Evolutionary conservation across 306 rosid species (phyloP).

Genomic region (Begonia loranthoides): DNA sequence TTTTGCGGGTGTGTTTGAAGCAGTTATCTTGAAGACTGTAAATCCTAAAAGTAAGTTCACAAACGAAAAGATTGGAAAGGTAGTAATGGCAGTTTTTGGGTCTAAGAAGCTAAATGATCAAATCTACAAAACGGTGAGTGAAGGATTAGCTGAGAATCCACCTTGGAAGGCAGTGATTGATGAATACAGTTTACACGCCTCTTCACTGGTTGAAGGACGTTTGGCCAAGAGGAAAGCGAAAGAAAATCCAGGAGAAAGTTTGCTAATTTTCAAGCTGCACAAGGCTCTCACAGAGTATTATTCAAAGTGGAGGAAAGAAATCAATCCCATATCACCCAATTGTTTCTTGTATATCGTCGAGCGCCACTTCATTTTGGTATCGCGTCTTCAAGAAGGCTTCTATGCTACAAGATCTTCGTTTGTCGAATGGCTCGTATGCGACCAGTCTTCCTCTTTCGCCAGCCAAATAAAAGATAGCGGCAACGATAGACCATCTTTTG

Average conservation of each 20-base stretch:
- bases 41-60: constrained; percentile 8
- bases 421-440: constrained; percentile 37
- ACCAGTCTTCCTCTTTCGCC: constrained; percentile 2
- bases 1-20: constrained; percentile 16
- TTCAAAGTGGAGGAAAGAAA: constrained; percentile 17
- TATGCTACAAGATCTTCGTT: constrained; percentile 41
- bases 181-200: not conserved
- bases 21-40: constrained; percentile 14
- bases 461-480: constrained; percentile 2
- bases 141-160: constrained; percentile 3
- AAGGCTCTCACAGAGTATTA: constrained; percentile 24
- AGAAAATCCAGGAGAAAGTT: constrained; percentile 2
- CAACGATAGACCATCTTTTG: not conserved
- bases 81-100: constrained; percentile 31
- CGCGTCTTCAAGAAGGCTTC: constrained; percentile 19
- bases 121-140: constrained; percentile 2
- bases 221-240: not conserved
- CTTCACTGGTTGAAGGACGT: not conserved
- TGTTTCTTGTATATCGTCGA: constrained; percentile 52
- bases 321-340: constrained; percentile 29
- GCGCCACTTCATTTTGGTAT: constrained; percentile 26
- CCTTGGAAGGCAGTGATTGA: constrained; percentile 28
- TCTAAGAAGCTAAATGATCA: constrained; percentile 10
- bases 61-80: constrained; percentile 34
- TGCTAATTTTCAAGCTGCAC: constrained; percentile 1